Evolutionary conservation across 1,284 basidiomycete genomes (phyloP), one percentile per base, ranked within the genome.

Genomic region (Schizophyllum amplum): DNA sequence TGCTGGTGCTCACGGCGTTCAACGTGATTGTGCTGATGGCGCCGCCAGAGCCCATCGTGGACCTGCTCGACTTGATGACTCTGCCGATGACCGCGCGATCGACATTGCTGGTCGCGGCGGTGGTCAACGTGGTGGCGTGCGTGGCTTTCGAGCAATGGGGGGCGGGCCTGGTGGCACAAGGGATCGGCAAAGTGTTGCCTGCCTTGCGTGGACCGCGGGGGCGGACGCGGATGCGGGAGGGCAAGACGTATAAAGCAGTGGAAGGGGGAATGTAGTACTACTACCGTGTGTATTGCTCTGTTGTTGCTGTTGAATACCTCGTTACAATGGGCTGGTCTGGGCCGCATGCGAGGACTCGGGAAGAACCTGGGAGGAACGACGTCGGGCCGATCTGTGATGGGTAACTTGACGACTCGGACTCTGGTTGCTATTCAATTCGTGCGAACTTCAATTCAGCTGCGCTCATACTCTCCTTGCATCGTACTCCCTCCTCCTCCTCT

Each of bases 61-160:
- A 80, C 17, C 69, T 95, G 51, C 77, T 99, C 47, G 88, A 91
- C 62, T 77, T 99, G 63, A 87, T 96, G 77, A 68, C 75, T 4
- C 75, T 99, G 17, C 92, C 93, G 0, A 69, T 78, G 51, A 66
- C 77, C 17, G 95, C 86, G 63, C 85, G 92, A 62, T 68, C 81
- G 58, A 80, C 84, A 64, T 76, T 99, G 26, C 74, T 94, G 23
- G 68, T 77, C 2, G 83, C 84, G n/a, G 88, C 89, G 5, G 69
- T 83, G 23, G 67, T 85, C 56, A 98, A 99, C 72, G 80, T 93
- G 23, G 73, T 74, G 1, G 64, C 84, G 17, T 94, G 91, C 27
- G 77, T 93, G 68, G 77, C 75, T 0, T 97, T 90, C 65, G 96
- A 99, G 69, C 78, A 82, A 53, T 94, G 86, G 82, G 87, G 82